Evolutionary conservation across 2,329 filamentous ascomycete species (phyloP), one percentile per base, ranked within the genome.

Genomic region (Pseudodiploospora longispora): DNA sequence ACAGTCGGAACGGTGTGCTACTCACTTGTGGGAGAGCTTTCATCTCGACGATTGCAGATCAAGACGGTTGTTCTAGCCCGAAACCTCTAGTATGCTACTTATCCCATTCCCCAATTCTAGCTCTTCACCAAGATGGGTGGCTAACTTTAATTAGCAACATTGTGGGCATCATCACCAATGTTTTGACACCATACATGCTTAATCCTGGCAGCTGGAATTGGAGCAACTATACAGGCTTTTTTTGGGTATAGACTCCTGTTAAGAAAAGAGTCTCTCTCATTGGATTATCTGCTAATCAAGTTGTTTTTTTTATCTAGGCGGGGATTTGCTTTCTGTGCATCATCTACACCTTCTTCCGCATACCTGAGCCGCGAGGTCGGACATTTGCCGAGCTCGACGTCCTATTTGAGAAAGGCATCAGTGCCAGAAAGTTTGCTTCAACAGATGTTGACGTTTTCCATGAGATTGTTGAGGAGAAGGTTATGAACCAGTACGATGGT

Each of bases 1-100:
- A 86, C 87, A 0, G 88, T 95, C 40, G 89, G 89, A 34, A 93
- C 89, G 0, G 87, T 95, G 6, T 88, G 85, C 64, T 95, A 94
- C 67, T 93, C 87, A 0, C 76, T 95, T 8, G 89, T 95, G 4
- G 80, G 85, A 1, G 89, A 95, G 62, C 66, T 95, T 27, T 89
- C 87, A 0, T 88, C 87, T 0, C 79, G 86, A 10, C 78, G 89
- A 2, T 74, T 96, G 31, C 85, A 90, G 59, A 90, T 94, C 69
- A 95, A 95, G 71, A 95, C 90, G 0, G 85, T 95, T 27, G 89
- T 93, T 1, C 75, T 95, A 2, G 88, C 85, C 2, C 83, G 89
- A 44, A 86, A 87, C 54, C 68, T 88, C 38, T 86, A 85, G 74
- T 77, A 62, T 63, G 73, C 1, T n/a, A 27, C 19, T 27, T 8